Conservation (phyloP, 306 rosid species). For the Quercus aquifolioides region DNA sequence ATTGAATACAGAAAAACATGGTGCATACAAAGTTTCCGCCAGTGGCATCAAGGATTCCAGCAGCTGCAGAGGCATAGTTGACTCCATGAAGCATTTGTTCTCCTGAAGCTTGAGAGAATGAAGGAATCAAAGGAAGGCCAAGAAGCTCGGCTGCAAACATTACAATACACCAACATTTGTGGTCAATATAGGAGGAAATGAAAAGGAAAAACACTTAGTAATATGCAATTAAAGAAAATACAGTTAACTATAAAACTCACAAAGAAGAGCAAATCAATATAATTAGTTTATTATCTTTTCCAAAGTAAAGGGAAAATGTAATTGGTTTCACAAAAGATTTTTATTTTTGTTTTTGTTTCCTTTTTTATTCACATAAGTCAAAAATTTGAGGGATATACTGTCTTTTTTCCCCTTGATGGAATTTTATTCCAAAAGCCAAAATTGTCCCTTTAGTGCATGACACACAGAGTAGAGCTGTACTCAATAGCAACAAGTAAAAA, state of each 20-base stretch:
- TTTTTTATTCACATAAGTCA: too few relatives aligned
- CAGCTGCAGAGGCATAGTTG: slow-evolving; percentile 93
- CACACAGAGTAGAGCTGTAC: too few relatives aligned
- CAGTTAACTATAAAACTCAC: background rate
- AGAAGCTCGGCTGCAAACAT: slow-evolving; percentile 67
- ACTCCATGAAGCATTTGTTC: slow-evolving; percentile 63
- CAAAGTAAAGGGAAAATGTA: too few relatives aligned
- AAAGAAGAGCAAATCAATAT: background rate
- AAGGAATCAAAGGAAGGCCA: slow-evolving; percentile 86
- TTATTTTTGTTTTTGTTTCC: too few relatives aligned
- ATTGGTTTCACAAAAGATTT: too few relatives aligned
- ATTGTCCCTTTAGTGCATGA: too few relatives aligned
- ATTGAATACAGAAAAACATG: background rate
- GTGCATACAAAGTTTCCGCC: slow-evolving; percentile 82
- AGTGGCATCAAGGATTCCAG: slow-evolving; percentile 84
- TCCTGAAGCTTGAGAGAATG: slow-evolving; percentile 62
- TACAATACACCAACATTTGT: background rate
- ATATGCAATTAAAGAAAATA: background rate
- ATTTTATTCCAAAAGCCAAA: too few relatives aligned
- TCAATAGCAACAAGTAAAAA: too few relatives aligned
- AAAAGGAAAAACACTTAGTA: background rate
- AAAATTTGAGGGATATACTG: too few relatives aligned
- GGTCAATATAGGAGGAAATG: background rate
- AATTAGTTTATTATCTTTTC: background rate
- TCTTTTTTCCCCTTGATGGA: too few relatives aligned